Conservation (phyloP, 176 grass and related monocot species). For the Triticum timopheevii region DNA sequence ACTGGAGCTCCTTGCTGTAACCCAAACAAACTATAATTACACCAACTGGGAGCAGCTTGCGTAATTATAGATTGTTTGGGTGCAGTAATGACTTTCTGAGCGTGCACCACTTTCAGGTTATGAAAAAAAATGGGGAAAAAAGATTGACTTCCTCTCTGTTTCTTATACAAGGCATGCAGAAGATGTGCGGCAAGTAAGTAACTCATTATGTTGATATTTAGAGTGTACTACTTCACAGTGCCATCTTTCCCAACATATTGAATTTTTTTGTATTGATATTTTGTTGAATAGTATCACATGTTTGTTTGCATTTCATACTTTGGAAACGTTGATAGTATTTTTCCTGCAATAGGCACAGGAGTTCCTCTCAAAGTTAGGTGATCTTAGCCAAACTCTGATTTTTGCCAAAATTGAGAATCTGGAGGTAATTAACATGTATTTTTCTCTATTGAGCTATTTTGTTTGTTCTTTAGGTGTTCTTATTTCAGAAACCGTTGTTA, state of each 20-base stretch:
- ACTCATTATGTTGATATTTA: conserved; percentile 10
- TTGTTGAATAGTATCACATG: neutral
- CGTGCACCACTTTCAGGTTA: conserved; percentile 56
- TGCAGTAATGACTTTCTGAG: neutral
- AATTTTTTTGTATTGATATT: neutral
- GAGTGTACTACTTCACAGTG: neutral
- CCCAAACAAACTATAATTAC: neutral
- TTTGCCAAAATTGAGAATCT: conserved; percentile 97
- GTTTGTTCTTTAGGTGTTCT: conserved; percentile 64
- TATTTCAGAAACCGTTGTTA: conserved; percentile 47
- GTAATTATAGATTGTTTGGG: too few species aligned
- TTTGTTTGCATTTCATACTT: neutral
- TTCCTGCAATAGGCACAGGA: conserved; percentile 48
- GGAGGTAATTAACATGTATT: conserved; percentile 57
- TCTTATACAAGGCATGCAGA: conserved; percentile 95
- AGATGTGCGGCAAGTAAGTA: conserved; percentile 82
- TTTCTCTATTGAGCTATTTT: neutral
- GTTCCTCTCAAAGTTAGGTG: conserved; percentile 72
- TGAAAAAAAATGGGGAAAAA: conserved; percentile 91
- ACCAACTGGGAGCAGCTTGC: too few species aligned
- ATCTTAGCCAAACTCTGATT: conserved; percentile 91
- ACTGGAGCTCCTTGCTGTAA: neutral
- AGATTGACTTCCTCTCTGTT: conserved; percentile 96
- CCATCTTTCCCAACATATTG: neutral
- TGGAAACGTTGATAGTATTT: neutral